phyloP scores from a whole-genome alignment of 352 stramenopile genomes.

The Globisporangium megalacanthum region DNA sequence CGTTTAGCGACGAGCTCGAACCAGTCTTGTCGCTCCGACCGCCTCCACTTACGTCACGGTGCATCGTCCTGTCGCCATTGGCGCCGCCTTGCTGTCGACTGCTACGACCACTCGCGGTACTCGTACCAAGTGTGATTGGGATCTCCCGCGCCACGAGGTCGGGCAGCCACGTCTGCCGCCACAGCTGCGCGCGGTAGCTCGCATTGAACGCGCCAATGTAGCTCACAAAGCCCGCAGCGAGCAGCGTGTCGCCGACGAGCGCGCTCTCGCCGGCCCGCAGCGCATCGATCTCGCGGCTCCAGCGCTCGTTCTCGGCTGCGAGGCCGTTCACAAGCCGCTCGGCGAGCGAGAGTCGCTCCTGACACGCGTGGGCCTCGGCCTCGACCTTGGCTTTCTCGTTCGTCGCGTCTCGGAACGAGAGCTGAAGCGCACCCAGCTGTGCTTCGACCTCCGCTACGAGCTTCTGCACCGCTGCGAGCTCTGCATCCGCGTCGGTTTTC shows the following conservation, averaged over 20 bases:
- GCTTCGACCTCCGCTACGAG: conserved; percentile 79
- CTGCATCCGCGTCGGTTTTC: conserved; percentile 76
- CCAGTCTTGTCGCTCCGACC: conserved; percentile 2
- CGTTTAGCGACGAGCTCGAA: conserved; percentile 1
- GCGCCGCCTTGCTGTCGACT: not conserved
- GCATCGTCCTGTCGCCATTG: not conserved
- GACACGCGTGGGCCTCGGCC: conserved; percentile 76
- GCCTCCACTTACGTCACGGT: no score
- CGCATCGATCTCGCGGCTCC: conserved; percentile 84
- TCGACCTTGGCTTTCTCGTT: conserved; percentile 91
- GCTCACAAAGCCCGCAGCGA: conserved; percentile 87
- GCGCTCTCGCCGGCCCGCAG: conserved; percentile 65
- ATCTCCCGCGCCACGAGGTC: conserved; percentile 87
- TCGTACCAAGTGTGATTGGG: conserved; percentile 44
- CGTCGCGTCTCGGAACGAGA: conserved; percentile 78
- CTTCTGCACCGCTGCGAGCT: conserved; percentile 78
- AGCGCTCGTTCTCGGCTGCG: conserved; percentile 86
- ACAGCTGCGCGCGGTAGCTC: conserved; percentile 75
- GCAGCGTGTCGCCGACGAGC: conserved; percentile 83
- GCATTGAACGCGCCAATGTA: conserved; percentile 92
- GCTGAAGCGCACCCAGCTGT: conserved; percentile 72
- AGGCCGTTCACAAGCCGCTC: conserved; percentile 88
- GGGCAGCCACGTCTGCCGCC: conserved; percentile 81
- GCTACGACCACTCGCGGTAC: not conserved
- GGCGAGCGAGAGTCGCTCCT: conserved; percentile 83